Base-by-base conservation (phyloP, 2,329 filamentous ascomycete genomes). In the Verticillium longisporum region DNA sequence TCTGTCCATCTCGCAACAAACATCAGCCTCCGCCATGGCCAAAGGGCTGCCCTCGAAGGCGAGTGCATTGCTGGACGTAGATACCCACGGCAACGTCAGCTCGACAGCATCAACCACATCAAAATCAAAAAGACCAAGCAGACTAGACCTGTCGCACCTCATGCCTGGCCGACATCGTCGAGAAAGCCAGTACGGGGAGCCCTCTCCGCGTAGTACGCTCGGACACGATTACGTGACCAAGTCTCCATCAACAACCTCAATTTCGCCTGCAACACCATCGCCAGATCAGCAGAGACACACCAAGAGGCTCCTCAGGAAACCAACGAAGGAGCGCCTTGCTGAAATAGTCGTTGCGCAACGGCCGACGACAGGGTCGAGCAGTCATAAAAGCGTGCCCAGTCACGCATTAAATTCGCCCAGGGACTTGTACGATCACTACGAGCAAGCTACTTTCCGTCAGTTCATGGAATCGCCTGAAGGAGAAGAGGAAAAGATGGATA, bases 1-100 rank as follows among this genome's bases (percentile, higher is more conserved):
- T 11, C 74, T 85, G 5, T 76, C 80, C n/a, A 79, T 84, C 62
- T 84, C 83, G 1, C 83, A 85, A 66, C 83, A 86, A 68, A 85
- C 83, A 0, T 84, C 83, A 0, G 80, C 77, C 54, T 84, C 83
- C 1, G 80, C 82, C 62, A 85, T 86, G 78, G 81, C 83, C 26
- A 84, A 82, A 65, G 82, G 81, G 3, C 68, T 80, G 5, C 81
- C 82, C 0, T 68, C 74, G 55, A 84, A 84, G 65, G 74, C 78
- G 0, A 76, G 75, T 59, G 72, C 73, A 50, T 67, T 82, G 56
- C 72, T 84, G 26, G 79, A 82, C 64, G 75, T 80, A 60, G 77
- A 81, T 57, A 74, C 75, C 10, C 63, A 65, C 65, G 13, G 55
- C 58, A 61, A 61, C 32, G n/a, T 38, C 9, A 69, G 68, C 50